Percentiles rank a stretch among this genome's conserved stretches.
These are phyloP conservation scores for Gnaphalium uliginosum DNA, from an alignment of 129 eudicot genomes.

Conservation along the genomic window DNA sequence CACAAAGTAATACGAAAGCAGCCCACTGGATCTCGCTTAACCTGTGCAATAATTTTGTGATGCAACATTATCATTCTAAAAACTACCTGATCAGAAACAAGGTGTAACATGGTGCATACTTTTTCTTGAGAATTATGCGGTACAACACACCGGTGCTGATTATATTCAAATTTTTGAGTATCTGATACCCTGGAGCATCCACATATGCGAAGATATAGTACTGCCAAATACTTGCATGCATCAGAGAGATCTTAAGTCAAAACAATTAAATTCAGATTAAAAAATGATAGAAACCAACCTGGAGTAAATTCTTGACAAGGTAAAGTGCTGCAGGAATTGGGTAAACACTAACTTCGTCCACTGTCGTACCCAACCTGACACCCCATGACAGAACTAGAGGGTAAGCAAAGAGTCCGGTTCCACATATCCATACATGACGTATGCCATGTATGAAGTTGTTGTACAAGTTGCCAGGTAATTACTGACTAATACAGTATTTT, in stretches of 20 bases:
- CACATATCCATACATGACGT: neutral
- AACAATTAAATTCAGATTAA: conserved; percentile 14
- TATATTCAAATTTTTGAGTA: conserved; percentile 89
- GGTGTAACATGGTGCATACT: conserved; percentile 50
- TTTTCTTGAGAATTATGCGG: conserved; percentile 83
- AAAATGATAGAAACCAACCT: conserved; percentile 47
- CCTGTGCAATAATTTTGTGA: conserved; percentile 46
- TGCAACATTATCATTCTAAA: conserved; percentile 15
- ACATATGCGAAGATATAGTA: conserved; percentile 97
- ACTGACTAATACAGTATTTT: neutral
- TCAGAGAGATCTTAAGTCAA: conserved; percentile 33
- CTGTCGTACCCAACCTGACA: conserved; percentile 81
- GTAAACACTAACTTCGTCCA: conserved; percentile 88
- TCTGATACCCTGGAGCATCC: conserved; percentile 99
- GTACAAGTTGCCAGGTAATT: neutral
- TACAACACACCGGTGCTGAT: conserved; percentile 93
- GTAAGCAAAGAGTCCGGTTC: conserved; percentile 5
- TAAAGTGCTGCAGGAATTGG: conserved; percentile 99
- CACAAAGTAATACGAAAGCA: conserved; percentile 92
- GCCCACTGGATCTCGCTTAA: conserved; percentile 99
- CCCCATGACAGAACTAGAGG: conserved; percentile 15
- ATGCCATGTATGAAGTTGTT: neutral
- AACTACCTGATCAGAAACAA: conserved; percentile 21
- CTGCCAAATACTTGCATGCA: conserved; percentile 51
- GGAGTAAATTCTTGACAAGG: conserved; percentile 94